A percentile compares a stretch with the other conserved stretches of the same genome.
Conservation (phyloP, 2,329 filamentous ascomycete species). For the Neofusicoccum cordaticola region DNA sequence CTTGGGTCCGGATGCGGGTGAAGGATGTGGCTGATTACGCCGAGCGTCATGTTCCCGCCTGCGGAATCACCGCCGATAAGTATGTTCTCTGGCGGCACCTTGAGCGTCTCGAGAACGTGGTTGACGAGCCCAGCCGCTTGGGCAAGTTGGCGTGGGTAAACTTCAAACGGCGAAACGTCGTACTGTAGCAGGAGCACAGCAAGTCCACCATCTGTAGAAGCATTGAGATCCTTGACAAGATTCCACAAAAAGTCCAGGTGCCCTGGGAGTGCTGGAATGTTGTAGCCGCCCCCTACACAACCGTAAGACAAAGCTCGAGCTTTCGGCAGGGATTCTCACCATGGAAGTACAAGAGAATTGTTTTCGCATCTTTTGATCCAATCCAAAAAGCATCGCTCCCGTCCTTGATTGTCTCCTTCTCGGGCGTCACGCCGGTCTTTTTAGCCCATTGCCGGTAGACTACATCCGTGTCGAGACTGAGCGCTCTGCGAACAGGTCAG, state of each 20-base stretch:
- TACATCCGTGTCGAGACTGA: not conserved
- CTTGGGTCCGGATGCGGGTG: slow-evolving; percentile 24
- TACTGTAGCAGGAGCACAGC: slow-evolving; percentile 25
- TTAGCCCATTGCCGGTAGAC: not conserved
- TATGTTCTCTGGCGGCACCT: not conserved
- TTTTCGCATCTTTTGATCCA: slow-evolving; percentile 7
- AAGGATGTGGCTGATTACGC: slow-evolving; percentile 27
- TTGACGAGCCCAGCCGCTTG: slow-evolving; percentile 23
- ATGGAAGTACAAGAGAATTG: slow-evolving; percentile 9
- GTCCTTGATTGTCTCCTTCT: not conserved
- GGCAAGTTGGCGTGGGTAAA: slow-evolving; percentile 24
- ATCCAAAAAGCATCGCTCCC: slow-evolving; percentile 10
- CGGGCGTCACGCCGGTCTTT: not conserved
- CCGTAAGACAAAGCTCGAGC: too few species aligned
- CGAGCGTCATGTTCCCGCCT: slow-evolving; percentile 23
- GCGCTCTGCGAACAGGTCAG: not conserved
- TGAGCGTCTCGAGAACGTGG: slow-evolving; percentile 20
- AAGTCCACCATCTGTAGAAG: not conserved
- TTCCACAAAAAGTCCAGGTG: not conserved
- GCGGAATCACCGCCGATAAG: slow-evolving; percentile 23
- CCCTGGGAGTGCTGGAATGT: not conserved
- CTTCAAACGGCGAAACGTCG: slow-evolving; percentile 23
- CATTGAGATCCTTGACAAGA: not conserved
- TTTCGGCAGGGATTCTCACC: not conserved
- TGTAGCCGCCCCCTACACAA: not conserved